Conservation (phyloP, 345 rosid species). For the Ricinus communis region DNA sequence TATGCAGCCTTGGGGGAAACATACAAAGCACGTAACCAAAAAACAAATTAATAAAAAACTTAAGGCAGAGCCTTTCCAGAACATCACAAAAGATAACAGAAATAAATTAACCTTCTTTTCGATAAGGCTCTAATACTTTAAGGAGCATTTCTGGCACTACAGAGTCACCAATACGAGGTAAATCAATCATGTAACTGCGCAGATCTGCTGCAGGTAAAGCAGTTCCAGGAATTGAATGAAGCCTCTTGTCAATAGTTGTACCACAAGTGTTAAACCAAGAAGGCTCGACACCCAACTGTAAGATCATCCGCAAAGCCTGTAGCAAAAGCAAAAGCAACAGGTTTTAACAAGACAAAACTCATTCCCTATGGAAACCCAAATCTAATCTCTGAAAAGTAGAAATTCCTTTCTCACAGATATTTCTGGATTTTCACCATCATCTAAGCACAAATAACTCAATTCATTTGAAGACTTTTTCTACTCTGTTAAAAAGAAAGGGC, state of each 20-base stretch:
- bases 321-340: conserved; percentile 21
- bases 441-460: conserved; percentile 4
- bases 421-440: conserved; percentile 2
- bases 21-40: conserved; percentile 23
- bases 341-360: not conserved
- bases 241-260: conserved; percentile 68
- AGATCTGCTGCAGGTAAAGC: conserved; percentile 70
- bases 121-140: conserved; percentile 89
- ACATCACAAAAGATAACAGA: not conserved
- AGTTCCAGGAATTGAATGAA: conserved; percentile 69
- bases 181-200: conserved; percentile 80
- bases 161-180: conserved; percentile 78
- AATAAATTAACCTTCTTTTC: conserved; percentile 61
- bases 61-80: not conserved
- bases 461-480: not conserved
- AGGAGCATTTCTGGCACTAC: conserved; percentile 97
- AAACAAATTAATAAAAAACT: conserved; percentile 1
- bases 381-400: conserved; percentile 1
- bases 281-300: conserved; percentile 92
- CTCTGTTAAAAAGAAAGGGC: not conserved
- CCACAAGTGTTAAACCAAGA: conserved; percentile 93
- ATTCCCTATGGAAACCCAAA: not conserved
- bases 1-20: conserved; percentile 62
- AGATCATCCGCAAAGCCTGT: conserved; percentile 93
- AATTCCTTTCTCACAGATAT: not conserved